Percentiles rank a stretch among this genome's conserved stretches.
These are phyloP conservation scores for Protomyces pachydermus DNA, from an alignment of 1,139 yeast genomes.

Conservation along the genomic window DNA sequence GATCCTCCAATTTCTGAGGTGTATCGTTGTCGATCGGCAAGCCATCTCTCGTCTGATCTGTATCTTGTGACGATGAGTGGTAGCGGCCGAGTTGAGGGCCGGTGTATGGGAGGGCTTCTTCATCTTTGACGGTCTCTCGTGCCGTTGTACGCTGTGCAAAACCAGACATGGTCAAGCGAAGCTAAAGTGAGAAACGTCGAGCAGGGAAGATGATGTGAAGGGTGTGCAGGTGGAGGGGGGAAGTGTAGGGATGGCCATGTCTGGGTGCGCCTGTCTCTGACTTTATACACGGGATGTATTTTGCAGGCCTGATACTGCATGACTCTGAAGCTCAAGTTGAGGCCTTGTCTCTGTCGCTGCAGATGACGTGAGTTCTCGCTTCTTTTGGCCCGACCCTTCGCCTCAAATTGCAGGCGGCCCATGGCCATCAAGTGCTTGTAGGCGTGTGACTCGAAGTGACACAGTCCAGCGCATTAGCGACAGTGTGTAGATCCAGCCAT, in stretches of 20 bases:
- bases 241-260: neutral
- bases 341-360: no score
- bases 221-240: neutral
- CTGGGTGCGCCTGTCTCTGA: neutral
- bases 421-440: no score
- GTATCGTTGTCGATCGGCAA: constrained; percentile 10
- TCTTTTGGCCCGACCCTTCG: no score
- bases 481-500: no score
- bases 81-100: constrained; percentile 14
- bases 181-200: neutral
- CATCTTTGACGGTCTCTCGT: neutral
- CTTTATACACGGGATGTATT: no score
- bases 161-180: neutral
- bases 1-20: constrained; percentile 22
- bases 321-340: no score
- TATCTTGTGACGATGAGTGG: constrained; percentile 6
- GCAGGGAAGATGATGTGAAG: neutral
- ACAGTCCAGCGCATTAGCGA: no score
- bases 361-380: no score
- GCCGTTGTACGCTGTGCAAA: neutral
- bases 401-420: no score
- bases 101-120: neutral
- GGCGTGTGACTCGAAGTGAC: no score
- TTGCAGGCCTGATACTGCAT: no score
- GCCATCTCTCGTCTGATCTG: neutral